Base-by-base conservation (phyloP, 2,329 filamentous ascomycete species). In the Rhinocladiella mackenziei region DNA sequence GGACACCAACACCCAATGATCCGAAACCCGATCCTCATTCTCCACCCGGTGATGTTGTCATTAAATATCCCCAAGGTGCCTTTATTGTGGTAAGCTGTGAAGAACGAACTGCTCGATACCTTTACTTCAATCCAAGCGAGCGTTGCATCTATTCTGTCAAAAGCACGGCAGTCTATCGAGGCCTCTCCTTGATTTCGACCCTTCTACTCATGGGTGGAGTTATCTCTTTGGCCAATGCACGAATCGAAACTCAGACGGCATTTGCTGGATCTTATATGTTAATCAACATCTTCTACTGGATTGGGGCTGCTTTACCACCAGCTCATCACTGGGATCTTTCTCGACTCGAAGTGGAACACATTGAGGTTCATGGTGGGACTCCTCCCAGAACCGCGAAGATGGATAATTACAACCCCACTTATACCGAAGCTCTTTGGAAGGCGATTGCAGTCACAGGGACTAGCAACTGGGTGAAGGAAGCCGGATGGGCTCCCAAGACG, bases 191-290 rank as follows among this genome's bases (percentile, higher is more conserved):
- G 15, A 52, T 73, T 2, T 72, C 70, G 48, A 75, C 72, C 4
- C 59, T 74, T 33, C 63, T 75, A 59, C 66, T 76, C 36, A 75
- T 76, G 72, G 63, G 70, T 26, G 72, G 73, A 9, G 71, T 76
- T 51, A 71, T 76, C 30, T 67, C 64, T 30, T 65, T 76, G 2
- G 72, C 70, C 49, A 76, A 75, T 43, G 66, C 72, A 2, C 65
- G 65, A 17, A 67, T 72, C 8, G 60, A 69, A 30, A 59, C 68
- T 0, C 73, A 76, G 49, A 65, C 73, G 23, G 69, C 65, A 2
- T 75, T 72, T 66, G 72, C 70, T 0, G 70, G 61, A 1, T 65
- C 70, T 0, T 76, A 72, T 54, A 69, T 75, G 61, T 55, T 73
- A 9, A 67, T 74, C 26, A 73, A 73, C 39, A 65, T 70, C 1